phyloP scores from a whole-genome alignment of 2,329 filamentous ascomycete genomes.

The Cladophialophora bantiana region DNA sequence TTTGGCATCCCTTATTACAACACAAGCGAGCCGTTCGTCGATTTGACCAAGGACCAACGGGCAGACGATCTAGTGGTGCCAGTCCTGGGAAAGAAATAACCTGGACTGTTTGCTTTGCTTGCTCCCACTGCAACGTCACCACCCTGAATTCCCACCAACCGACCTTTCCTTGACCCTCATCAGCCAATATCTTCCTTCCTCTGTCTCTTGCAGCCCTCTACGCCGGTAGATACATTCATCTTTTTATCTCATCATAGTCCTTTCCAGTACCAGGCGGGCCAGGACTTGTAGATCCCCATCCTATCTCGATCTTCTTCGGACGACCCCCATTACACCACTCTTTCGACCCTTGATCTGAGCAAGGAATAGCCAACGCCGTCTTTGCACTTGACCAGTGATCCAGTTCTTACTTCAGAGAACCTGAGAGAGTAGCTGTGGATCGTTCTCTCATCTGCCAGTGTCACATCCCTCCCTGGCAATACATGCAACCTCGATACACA shows the following conservation, averaged over 20 bases:
- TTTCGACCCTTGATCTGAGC: not conserved
- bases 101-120: constrained; percentile 18
- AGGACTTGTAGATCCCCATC: constrained; percentile 17
- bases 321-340: constrained; percentile 2
- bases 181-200: constrained; percentile 25
- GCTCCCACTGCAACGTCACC: constrained; percentile 34
- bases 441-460: not conserved
- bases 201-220: constrained; percentile 19
- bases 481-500: not conserved
- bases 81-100: constrained; percentile 13
- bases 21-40: constrained; percentile 29
- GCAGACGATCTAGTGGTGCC: constrained; percentile 18
- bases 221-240: constrained; percentile 23
- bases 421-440: not conserved
- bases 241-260: constrained; percentile 13
- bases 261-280: not conserved
- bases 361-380: not conserved
- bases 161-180: constrained; percentile 10
- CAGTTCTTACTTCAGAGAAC: not conserved
- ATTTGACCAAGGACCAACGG: constrained; percentile 17
- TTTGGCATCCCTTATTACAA: constrained; percentile 15
- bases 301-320: constrained; percentile 16
- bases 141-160: constrained; percentile 26
- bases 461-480: not conserved
- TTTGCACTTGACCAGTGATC: not conserved